A percentile compares a stretch with the other conserved stretches of the same genome.
These are phyloP conservation scores for Beauveria australis DNA, from an alignment of 2,329 filamentous ascomycete species.

Conservation along the genomic window DNA sequence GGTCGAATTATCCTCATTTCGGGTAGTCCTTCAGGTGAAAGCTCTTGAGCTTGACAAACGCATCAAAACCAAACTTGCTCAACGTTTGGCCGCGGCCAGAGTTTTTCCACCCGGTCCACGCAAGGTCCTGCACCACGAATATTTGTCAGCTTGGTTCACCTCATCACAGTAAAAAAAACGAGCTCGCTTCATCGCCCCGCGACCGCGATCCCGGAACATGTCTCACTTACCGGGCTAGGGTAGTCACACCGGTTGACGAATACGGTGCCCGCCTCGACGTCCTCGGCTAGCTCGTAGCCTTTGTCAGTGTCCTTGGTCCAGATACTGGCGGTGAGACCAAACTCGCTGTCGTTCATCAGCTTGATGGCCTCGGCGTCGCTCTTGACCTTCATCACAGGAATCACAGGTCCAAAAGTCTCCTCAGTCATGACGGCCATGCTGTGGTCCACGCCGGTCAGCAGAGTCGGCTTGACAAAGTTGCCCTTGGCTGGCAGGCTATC, in stretches of 20 bases:
- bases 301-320: slow-evolving; percentile 83
- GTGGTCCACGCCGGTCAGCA: slow-evolving; percentile 73
- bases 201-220: neutral
- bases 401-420: slow-evolving; percentile 90
- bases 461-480: slow-evolving; percentile 81
- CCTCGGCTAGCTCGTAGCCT: slow-evolving; percentile 68
- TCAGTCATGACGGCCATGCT: slow-evolving; percentile 84
- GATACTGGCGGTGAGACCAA: slow-evolving; percentile 90
- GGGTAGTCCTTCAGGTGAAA: slow-evolving; percentile 82
- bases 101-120: slow-evolving; percentile 98
- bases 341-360: slow-evolving; percentile 91
- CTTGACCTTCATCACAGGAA: slow-evolving; percentile 81
- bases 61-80: slow-evolving; percentile 85
- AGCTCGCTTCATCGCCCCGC: neutral
- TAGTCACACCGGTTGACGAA: slow-evolving; percentile 94
- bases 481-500: slow-evolving; percentile 63
- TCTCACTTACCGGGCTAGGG: slow-evolving; percentile 69
- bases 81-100: slow-evolving; percentile 87
- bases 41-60: slow-evolving; percentile 94
- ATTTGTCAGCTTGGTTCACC: slow-evolving; percentile 1
- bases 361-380: slow-evolving; percentile 71
- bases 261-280: slow-evolving; percentile 86
- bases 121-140: slow-evolving; percentile 58
- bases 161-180: neutral
- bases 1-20: slow-evolving; percentile 34